These are phyloP conservation scores for Podospora pseudopauciseta DNA, from an alignment of 495 filamentous ascomycete species.

Conservation along the genomic window DNA sequence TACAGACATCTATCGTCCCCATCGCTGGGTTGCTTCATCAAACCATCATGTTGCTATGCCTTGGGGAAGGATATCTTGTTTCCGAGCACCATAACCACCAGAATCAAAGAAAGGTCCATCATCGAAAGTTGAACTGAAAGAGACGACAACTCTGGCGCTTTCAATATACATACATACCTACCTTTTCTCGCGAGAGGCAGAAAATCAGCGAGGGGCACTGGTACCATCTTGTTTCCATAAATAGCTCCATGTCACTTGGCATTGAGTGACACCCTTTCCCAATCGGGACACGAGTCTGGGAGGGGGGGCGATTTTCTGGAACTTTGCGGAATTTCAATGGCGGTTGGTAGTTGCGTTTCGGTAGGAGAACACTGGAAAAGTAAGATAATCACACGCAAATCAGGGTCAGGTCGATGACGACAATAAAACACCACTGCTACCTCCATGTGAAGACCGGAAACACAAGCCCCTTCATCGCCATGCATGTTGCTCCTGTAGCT, in stretches of 20 bases:
- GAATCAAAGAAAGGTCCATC: background rate
- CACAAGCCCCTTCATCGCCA: too few species aligned
- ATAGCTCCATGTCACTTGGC: conserved; percentile 17
- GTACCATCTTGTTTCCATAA: conserved; percentile 16
- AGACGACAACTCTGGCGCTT: background rate
- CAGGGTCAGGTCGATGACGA: too few species aligned
- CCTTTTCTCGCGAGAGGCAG: background rate
- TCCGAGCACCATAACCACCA: background rate
- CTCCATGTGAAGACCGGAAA: too few species aligned
- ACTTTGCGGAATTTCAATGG: too few species aligned
- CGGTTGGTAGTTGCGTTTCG: too few species aligned
- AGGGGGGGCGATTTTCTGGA: background rate
- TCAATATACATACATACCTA: background rate
- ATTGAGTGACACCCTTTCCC: background rate
- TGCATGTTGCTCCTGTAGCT: too few species aligned
- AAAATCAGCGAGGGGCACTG: conserved; percentile 6
- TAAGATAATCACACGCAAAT: too few species aligned
- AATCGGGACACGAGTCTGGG: background rate
- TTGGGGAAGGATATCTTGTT: background rate
- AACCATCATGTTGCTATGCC: too few species aligned
- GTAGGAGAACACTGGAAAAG: too few species aligned
- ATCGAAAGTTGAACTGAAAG: background rate
- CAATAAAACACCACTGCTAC: too few species aligned
- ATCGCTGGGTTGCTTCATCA: background rate
- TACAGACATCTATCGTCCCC: background rate